Evolutionary conservation across 495 filamentous ascomycete species (phyloP).

Genomic region (Parachaetomium inaequale): DNA sequence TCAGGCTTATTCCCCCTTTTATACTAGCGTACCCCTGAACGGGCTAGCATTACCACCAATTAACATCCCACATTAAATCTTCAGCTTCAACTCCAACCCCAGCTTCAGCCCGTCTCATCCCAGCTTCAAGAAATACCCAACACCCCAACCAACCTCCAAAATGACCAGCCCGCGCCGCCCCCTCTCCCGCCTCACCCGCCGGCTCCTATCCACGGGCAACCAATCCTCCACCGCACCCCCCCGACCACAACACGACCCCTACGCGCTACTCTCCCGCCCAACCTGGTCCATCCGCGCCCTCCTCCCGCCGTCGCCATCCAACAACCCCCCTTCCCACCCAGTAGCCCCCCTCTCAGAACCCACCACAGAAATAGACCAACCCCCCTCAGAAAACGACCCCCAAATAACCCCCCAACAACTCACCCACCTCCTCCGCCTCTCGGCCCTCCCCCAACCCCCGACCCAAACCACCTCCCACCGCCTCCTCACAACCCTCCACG

Average conservation of each 20-base stretch:
- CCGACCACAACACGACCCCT: conserved; percentile 10
- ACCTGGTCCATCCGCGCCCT: conserved; percentile 84
- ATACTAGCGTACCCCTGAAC: background rate
- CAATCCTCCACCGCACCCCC: conserved; percentile 14
- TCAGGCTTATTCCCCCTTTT: background rate
- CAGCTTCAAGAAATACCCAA: background rate
- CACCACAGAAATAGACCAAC: background rate
- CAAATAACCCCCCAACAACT: conserved; percentile 51
- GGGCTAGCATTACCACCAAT: background rate
- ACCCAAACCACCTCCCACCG: conserved; percentile 41
- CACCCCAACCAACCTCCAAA: background rate
- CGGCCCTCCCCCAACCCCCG: conserved; percentile 73
- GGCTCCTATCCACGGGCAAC: conserved; percentile 3
- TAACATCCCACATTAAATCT: background rate
- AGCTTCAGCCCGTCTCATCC: background rate
- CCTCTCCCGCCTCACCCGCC: conserved; percentile 5
- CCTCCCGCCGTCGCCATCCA: conserved; percentile 47
- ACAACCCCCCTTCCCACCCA: too few species aligned
- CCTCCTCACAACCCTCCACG: conserved; percentile 70
- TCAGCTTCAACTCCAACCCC: background rate
- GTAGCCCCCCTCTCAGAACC: too few species aligned
- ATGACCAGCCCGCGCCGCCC: background rate
- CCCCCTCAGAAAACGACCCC: conserved; percentile 11
- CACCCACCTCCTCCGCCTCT: conserved; percentile 83
- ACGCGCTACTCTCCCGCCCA: conserved; percentile 60